Evolutionary conservation across 768 basidiomycete genomes (phyloP).

Genomic region (Pluteus cervinus): DNA sequence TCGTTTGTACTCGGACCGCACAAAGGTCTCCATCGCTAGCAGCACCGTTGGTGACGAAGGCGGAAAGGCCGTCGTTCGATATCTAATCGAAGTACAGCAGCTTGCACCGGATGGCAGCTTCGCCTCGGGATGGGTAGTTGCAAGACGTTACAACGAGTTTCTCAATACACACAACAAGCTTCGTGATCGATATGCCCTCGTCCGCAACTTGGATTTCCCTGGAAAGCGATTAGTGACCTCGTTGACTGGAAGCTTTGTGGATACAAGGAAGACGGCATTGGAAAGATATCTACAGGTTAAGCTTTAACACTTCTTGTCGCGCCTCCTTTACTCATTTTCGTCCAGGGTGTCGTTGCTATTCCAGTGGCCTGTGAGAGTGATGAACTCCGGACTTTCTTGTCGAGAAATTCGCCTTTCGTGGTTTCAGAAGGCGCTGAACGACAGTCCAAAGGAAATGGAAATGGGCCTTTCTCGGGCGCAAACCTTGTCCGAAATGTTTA

Average conservation of each 20-base stretch:
- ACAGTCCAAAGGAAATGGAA: slow-evolving; percentile 28
- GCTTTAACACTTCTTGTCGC: neutral
- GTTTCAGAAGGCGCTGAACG: slow-evolving; percentile 44
- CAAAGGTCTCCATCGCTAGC: slow-evolving; percentile 78
- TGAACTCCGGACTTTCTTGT: slow-evolving; percentile 80
- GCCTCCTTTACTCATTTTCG: neutral
- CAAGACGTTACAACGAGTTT: slow-evolving; percentile 94
- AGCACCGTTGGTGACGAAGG: slow-evolving; percentile 79
- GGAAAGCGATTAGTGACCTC: slow-evolving; percentile 87
- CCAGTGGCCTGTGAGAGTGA: slow-evolving; percentile 76
- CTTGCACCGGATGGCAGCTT: slow-evolving; percentile 73
- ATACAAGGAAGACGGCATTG: slow-evolving; percentile 67
- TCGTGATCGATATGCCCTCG: slow-evolving; percentile 63
- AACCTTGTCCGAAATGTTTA: slow-evolving; percentile 85
- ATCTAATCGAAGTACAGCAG: slow-evolving; percentile 90
- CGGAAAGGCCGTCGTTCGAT: slow-evolving; percentile 87
- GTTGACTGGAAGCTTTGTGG: slow-evolving; percentile 85
- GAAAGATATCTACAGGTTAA: slow-evolving; percentile 90
- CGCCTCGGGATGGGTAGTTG: slow-evolving; percentile 88
- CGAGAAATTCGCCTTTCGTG: slow-evolving; percentile 79
- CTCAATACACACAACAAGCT: slow-evolving; percentile 82
- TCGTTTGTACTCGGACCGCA: slow-evolving; percentile 76
- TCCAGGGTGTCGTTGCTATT: slow-evolving; percentile 66
- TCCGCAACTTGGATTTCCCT: slow-evolving; percentile 80
- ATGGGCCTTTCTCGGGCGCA: slow-evolving; percentile 54